Base-by-base conservation (phyloP, 352 stramenopile genomes). In the Nothophytophthora sp. region DNA sequence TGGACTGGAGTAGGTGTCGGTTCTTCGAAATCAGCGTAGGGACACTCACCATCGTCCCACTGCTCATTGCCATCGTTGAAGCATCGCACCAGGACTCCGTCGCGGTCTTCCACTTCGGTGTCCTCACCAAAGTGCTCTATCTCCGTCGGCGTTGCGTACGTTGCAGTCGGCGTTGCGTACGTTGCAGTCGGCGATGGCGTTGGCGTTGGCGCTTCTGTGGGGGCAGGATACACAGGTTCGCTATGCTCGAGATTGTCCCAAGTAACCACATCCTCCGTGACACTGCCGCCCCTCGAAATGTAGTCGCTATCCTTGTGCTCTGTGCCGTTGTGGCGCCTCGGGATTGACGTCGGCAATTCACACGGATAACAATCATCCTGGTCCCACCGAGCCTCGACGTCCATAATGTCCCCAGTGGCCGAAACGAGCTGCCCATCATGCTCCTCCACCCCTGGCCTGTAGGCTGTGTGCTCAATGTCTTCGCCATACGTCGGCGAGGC, bases 311-410 rank as follows among this genome's bases (percentile, higher is more conserved):
- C n/a, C n/a, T n/a, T n/a, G n/a, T n/a, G n/a, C n/a, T n/a, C n/a
- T n/a, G n/a, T n/a, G n/a, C n/a, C n/a, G n/a, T n/a, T n/a, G n/a
- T n/a, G n/a, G n/a, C n/a, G n/a, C n/a, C n/a, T n/a, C n/a, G n/a
- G n/a, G n/a, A n/a, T n/a, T n/a, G n/a, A n/a, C n/a, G 51, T 66
- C 10, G 57, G 51, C 12, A 65, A 29, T 15, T 55, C 56, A 42
- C 56, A 60, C 6, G 50, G 56, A 42, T 51, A 13, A 22, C 50
- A 60, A 18, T 66, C 50, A 7, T 66, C 25, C 44, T 61, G 43
- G 16, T 56, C 23, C 56, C 56, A 61, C 16, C 43, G 37, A 36
- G 52, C 56, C 13, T 34, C 16, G 23, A 41, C 56, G 13, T 60
- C 35, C 4, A 28, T 33, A 4, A 55, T 27, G 27, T 20, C 18